Evolutionary conservation across 805 yeast genomes (phyloP), one percentile per base, ranked within the genome.

Genomic region (Kluyveromyces starmeri): DNA sequence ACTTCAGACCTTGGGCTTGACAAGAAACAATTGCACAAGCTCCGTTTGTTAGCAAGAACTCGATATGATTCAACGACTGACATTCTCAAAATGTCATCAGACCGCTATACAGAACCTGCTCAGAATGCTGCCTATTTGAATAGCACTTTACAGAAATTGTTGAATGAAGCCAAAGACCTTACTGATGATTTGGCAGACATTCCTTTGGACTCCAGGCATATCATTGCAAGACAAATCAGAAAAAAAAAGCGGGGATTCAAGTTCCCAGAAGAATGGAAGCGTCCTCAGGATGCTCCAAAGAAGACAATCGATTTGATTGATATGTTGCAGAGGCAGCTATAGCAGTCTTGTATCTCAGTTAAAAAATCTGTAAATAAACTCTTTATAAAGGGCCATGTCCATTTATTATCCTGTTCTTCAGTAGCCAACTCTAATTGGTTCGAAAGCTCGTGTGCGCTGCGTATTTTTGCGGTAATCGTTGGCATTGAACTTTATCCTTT

Each of bases 211-310:
- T 74, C 67, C 17, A 75, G 95, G 56, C 85, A 79, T 51, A 68
- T 71, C 34, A 58, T 55, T 34, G 68, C 73, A 11, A 73, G 66
- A 49, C 50, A 62, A 17, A 57, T 67, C 44, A 62, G 67, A 49
- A 58, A 56, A 43, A 54, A 64, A 41, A 55, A 61, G 19, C 55
- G 55, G 34, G 61, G 60, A 6, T 55, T 61, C 37, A 46, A 59
- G 36, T 86, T 83, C 66, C 96, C 97, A 11, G 75, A 75, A 43
- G 73, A 66, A 32, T 89, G 97, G 97, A 63, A 68, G 45, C 68
- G 77, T 39, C 82, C 83, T 8, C 70, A 83, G 49, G 80, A 79
- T 50, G 82, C 85, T 0, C 83, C 85, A 19, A 64, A 64, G 38
- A 52, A 61, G 45, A 46, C 39, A 20, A 41, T 47, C 26, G 39